These are phyloP conservation scores for Carpinus fangiana DNA, from an alignment of 306 rosid species.

Conservation along the genomic window DNA sequence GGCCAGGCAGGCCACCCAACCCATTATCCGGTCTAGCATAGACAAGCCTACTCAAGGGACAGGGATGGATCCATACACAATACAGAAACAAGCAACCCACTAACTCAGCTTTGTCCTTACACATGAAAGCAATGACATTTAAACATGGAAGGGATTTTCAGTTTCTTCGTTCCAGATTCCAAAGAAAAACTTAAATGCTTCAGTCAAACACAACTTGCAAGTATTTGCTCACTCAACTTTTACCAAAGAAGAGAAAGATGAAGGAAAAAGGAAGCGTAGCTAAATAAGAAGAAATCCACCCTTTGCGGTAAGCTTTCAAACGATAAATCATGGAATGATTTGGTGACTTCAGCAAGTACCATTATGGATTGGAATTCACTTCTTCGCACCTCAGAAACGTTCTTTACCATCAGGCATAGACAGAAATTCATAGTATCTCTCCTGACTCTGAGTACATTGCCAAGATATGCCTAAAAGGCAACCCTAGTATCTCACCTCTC, in stretches of 20 bases:
- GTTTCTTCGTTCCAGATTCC: neutral
- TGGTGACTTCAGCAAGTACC: neutral
- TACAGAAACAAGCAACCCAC: neutral
- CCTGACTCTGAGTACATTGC: neutral
- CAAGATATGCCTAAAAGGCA: conserved; percentile 9
- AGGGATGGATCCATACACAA: neutral
- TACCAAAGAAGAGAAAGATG: neutral
- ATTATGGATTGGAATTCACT: neutral
- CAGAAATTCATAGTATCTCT: neutral
- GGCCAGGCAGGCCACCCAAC: neutral
- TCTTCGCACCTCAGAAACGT: neutral
- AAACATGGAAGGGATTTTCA: neutral
- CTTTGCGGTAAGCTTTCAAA: neutral
- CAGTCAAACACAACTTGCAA: too few species aligned
- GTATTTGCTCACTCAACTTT: too few species aligned
- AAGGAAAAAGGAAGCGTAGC: neutral
- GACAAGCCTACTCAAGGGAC: neutral
- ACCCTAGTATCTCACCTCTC: conserved; percentile 10
- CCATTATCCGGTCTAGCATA: neutral
- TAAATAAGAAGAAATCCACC: neutral
- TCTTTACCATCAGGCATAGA: conserved; percentile 1
- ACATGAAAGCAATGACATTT: neutral
- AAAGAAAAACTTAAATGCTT: neutral
- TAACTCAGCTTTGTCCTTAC: neutral
- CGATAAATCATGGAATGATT: neutral